Base-by-base conservation (phyloP, 306 rosid species). In the Psophocarpus tetragonolobus region DNA sequence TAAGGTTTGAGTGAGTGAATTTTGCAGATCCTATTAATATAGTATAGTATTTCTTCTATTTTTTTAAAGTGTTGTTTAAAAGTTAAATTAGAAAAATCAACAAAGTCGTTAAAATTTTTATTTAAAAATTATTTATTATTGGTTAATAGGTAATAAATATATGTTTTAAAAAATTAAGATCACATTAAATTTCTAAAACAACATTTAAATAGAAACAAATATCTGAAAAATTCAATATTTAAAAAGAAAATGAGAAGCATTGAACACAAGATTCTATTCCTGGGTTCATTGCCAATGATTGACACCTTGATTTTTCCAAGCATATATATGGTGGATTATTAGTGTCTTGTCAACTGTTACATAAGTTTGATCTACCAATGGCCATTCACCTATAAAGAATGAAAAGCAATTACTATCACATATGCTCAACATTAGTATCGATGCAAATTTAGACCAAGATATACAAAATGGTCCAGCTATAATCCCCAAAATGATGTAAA, bases 201-300 rank as follows among this genome's bases (percentile, higher is more conserved):
- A n/a, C n/a, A n/a, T n/a, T n/a, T n/a, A n/a, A n/a, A n/a, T n/a
- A n/a, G n/a, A n/a, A n/a, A n/a, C n/a, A n/a, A n/a, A n/a, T n/a
- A n/a, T n/a, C n/a, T n/a, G n/a, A n/a, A n/a, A n/a, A n/a, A n/a
- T n/a, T n/a, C n/a, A n/a, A n/a, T n/a, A n/a, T n/a, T n/a, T n/a
- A n/a, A n/a, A n/a, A n/a, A n/a, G n/a, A n/a, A n/a, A n/a, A n/a
- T n/a, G n/a, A n/a, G n/a, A n/a, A n/a, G n/a, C n/a, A n/a, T n/a
- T n/a, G n/a, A 24, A 29, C 68, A 76, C 42, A 54, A 32, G 27
- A 20, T 72, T 50, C 69, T 54, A 10, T 29, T 62, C 23, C 65
- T 48, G 85, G 87, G 84, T 84, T 83, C 87, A 81, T 76, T 67
- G 62, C 83, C 79, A 84, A 84, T 90, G 81, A 70, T 80, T 71